phyloP scores from a whole-genome alignment of 73 alveolate genomes.

The Halteria grandinella region DNA sequence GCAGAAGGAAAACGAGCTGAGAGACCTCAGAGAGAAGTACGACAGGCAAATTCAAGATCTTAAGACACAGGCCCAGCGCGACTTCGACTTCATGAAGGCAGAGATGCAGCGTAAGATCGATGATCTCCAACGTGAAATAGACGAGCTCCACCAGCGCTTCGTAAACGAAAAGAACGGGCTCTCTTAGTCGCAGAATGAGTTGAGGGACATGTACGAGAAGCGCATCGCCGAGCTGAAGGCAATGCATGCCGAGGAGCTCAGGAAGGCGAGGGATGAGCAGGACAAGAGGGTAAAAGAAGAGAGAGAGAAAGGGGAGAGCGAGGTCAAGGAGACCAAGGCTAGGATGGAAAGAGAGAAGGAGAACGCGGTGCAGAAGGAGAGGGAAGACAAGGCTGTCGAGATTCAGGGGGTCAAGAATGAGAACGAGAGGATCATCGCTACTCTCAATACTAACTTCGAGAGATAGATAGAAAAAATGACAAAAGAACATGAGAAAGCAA shows the following conservation, averaged over 20 bases:
- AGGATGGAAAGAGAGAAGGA: slow-evolving; percentile 38
- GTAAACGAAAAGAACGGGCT: neutral
- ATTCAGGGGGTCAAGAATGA: slow-evolving; percentile 6
- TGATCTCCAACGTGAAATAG: slow-evolving; percentile 15
- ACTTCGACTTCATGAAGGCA: neutral
- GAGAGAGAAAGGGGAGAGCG: slow-evolving; percentile 29
- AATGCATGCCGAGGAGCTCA: slow-evolving; percentile 21
- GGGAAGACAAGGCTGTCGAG: neutral
- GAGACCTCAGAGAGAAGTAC: slow-evolving; percentile 9
- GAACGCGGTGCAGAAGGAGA: slow-evolving; percentile 37
- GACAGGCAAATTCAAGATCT: slow-evolving; percentile 42
- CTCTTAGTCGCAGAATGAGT: neutral
- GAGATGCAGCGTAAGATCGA: slow-evolving; percentile 21
- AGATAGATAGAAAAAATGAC: slow-evolving; percentile 3
- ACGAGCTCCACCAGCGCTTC: neutral
- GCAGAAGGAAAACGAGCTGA: slow-evolving; percentile 32
- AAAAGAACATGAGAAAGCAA: slow-evolving; percentile 25
- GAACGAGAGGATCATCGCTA: slow-evolving; percentile 19
- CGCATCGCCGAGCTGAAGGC: slow-evolving; percentile 22
- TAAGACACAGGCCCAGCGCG: slow-evolving; percentile 10
- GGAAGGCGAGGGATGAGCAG: slow-evolving; percentile 9
- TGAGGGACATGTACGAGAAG: slow-evolving; percentile 12
- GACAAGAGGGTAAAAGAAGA: slow-evolving; percentile 43
- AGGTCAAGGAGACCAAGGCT: slow-evolving; percentile 24
- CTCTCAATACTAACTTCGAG: slow-evolving; percentile 35